phyloP scores from a whole-genome alignment of 495 filamentous ascomycete genomes.

The Aspergillus indologenus region DNA sequence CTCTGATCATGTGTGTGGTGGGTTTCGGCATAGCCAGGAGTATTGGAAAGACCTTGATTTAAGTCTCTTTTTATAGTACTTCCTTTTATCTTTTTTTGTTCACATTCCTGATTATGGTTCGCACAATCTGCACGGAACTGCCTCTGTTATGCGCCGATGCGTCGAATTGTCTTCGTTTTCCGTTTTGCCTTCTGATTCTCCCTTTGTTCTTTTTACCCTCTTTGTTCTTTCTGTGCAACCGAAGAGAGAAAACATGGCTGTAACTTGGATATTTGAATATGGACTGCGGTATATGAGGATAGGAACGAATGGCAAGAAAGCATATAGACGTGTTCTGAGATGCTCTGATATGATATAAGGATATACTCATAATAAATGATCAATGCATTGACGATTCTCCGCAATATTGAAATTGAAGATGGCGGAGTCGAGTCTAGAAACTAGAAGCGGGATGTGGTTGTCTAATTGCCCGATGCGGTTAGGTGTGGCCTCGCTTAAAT shows the following conservation, averaged over 20 bases:
- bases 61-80: constrained; percentile 26
- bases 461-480: constrained; percentile 33
- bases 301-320: background rate
- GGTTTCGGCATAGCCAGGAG: constrained; percentile 44
- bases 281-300: constrained; percentile 3
- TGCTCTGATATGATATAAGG: no score
- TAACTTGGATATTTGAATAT: constrained; percentile 24
- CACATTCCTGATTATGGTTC: constrained; percentile 2
- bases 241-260: constrained; percentile 14
- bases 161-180: constrained; percentile 5
- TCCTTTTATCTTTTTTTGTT: constrained; percentile 10
- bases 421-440: background rate
- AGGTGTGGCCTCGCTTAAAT: constrained; percentile 52
- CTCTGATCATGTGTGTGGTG: constrained; percentile 22
- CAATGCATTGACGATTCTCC: constrained; percentile 1
- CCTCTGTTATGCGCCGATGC: constrained; percentile 11
- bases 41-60: constrained; percentile 42
- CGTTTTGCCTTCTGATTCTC: background rate
- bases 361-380: no score
- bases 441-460: background rate
- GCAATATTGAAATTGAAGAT: background rate
- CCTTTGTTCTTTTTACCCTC: constrained; percentile 5
- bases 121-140: constrained; percentile 17
- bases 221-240: background rate
- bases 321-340: background rate